These are phyloP conservation scores for Fraxinus nigra DNA, from an alignment of 305 asterid genomes.

Conservation along the genomic window DNA sequence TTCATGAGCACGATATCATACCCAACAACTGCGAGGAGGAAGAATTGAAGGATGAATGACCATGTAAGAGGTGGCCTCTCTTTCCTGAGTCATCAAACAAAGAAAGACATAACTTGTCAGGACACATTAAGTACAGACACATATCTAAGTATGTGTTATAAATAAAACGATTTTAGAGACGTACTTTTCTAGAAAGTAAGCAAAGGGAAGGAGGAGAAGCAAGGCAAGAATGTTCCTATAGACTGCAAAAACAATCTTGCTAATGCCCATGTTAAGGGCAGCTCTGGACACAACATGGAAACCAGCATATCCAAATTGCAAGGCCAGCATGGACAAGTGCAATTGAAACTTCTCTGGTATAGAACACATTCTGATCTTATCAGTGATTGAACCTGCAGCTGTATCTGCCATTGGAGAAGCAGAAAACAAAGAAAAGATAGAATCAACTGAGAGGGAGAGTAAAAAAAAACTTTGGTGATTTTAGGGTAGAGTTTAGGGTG, in stretches of 20 bases:
- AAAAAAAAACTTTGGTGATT: neutral
- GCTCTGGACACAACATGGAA: constrained; percentile 82
- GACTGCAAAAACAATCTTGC: constrained; percentile 10
- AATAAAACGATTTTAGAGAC: neutral
- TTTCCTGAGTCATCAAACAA: neutral
- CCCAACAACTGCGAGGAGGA: neutral
- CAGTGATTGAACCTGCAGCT: constrained; percentile 20
- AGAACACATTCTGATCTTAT: constrained; percentile 48
- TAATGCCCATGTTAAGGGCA: constrained; percentile 15
- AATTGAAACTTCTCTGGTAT: constrained; percentile 81
- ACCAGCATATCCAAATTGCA: constrained; percentile 97
- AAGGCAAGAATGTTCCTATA: constrained; percentile 14
- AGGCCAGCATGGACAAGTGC: constrained; percentile 75
- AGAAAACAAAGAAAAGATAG: neutral
- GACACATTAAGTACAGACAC: neutral
- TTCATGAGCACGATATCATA: neutral
- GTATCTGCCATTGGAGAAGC: constrained; percentile 59
- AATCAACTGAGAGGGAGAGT: neutral
- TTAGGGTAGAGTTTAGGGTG: neutral
- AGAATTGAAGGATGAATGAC: neutral
- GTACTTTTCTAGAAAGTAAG: constrained; percentile 93
- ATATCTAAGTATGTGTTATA: neutral
- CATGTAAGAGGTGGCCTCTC: neutral
- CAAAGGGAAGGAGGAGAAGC: constrained; percentile 65
- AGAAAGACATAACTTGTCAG: neutral